phyloP scores from a whole-genome alignment of 805 yeast genomes.

The Pichia rugopelliculosa region DNA sequence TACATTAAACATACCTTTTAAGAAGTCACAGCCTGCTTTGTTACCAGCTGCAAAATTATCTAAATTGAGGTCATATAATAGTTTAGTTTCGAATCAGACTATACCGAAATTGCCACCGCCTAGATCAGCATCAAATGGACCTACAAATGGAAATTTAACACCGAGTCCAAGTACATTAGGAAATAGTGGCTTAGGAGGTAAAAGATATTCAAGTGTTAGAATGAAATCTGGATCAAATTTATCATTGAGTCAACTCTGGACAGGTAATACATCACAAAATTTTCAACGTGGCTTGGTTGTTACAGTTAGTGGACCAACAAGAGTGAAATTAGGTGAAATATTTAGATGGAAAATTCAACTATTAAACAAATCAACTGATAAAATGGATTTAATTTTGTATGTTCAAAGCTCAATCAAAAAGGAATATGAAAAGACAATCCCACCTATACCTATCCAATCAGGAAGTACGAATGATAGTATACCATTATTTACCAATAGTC shows the following conservation, averaged over 20 bases:
- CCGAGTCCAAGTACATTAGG: not conserved
- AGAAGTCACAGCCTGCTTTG: not conserved
- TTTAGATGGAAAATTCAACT: constrained; percentile 61
- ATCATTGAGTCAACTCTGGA: constrained; percentile 14
- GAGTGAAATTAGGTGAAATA: constrained; percentile 50
- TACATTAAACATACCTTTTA: not conserved
- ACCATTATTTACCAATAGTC: constrained; percentile 24
- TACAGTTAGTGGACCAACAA: constrained; percentile 56
- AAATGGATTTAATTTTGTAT: constrained; percentile 45
- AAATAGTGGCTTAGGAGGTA: constrained; percentile 6
- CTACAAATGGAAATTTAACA: not conserved
- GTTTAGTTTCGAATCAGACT: constrained; percentile 19
- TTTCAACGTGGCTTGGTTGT: constrained; percentile 22
- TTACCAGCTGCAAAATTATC: constrained; percentile 16
- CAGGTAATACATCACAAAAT: constrained; percentile 11
- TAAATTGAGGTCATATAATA: constrained; percentile 11
- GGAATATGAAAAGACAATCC: constrained; percentile 30
- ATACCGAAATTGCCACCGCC: constrained; percentile 6
- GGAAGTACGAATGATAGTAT: constrained; percentile 20
- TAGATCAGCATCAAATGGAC: not conserved
- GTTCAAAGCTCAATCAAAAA: constrained; percentile 32
- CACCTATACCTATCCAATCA: constrained; percentile 28
- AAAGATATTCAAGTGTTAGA: constrained; percentile 11
- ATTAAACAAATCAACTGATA: constrained; percentile 47
- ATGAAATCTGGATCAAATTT: constrained; percentile 17